phyloP scores from a whole-genome alignment of 169 alveolate genomes.

The Plasmodium coatneyi region DNA sequence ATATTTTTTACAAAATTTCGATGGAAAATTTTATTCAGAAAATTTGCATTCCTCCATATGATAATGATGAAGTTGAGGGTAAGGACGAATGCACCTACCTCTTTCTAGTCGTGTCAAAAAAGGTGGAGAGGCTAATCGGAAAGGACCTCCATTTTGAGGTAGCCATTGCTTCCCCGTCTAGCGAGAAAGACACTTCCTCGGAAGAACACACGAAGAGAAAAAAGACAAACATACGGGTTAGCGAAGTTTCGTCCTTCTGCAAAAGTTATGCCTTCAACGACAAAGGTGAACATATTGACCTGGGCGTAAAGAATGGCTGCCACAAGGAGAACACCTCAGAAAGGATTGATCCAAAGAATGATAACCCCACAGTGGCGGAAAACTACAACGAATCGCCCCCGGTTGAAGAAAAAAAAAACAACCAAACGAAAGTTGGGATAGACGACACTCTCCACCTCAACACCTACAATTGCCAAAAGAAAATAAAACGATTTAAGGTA shows the following conservation, averaged over 20 bases:
- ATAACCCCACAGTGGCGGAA: not conserved
- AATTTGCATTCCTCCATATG: not conserved
- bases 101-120: conserved; percentile 28
- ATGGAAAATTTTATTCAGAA: conserved; percentile 20
- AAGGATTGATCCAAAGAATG: not conserved
- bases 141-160: conserved; percentile 13
- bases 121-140: not conserved
- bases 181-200: not conserved
- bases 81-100: conserved; percentile 19
- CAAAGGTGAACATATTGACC: not conserved
- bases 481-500: not conserved
- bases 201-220: not conserved
- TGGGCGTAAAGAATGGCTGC: not conserved
- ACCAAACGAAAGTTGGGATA: not conserved
- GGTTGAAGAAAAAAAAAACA: not conserved
- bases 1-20: conserved; percentile 17
- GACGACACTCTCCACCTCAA: not conserved
- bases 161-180: conserved; percentile 5
- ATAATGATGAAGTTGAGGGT: not conserved
- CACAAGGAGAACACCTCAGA: not conserved
- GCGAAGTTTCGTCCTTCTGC: conserved; percentile 27
- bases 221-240: conserved; percentile 1
- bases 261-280: conserved; percentile 22
- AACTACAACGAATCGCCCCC: not conserved
- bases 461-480: not conserved